Evolutionary conservation across 163 green algal species (phyloP).

Genomic region (Trebouxia gelatinosa): DNA sequence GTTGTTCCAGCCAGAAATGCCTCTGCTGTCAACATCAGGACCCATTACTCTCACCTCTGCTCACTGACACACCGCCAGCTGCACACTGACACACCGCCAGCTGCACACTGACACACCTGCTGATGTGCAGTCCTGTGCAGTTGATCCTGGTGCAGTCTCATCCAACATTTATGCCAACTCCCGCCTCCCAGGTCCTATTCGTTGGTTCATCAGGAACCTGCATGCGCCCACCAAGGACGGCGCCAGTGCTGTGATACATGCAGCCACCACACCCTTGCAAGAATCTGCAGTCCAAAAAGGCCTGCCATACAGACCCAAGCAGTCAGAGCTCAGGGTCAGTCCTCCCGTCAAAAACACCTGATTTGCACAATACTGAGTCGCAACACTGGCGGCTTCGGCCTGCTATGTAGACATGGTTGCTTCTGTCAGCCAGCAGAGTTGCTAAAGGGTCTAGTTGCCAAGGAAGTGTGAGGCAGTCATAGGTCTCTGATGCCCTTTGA

Average conservation of each 20-base stretch:
- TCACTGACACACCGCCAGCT: neutral
- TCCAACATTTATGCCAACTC: slow-evolving; percentile 63
- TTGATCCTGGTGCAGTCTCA: slow-evolving; percentile 69
- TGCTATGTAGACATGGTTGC: too few species aligned
- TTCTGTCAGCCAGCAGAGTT: too few species aligned
- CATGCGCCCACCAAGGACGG: neutral
- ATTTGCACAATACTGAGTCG: neutral
- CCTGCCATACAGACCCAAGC: neutral
- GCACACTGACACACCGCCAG: neutral
- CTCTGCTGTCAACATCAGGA: neutral
- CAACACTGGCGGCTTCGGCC: too few species aligned
- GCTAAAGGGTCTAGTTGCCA: neutral
- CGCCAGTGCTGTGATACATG: neutral
- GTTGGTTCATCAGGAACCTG: neutral
- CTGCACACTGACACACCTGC: neutral
- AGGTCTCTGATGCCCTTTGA: neutral
- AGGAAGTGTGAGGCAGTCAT: neutral
- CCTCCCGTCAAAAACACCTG: neutral
- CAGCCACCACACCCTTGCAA: neutral
- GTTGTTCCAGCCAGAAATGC: neutral
- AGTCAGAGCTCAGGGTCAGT: neutral
- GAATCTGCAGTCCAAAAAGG: too few species aligned
- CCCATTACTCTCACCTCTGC: neutral
- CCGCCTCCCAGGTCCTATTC: neutral
- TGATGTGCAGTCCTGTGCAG: slow-evolving; percentile 50